Conservation (phyloP, 805 yeast genomes). For the Tetrapisispora fleetii region DNA sequence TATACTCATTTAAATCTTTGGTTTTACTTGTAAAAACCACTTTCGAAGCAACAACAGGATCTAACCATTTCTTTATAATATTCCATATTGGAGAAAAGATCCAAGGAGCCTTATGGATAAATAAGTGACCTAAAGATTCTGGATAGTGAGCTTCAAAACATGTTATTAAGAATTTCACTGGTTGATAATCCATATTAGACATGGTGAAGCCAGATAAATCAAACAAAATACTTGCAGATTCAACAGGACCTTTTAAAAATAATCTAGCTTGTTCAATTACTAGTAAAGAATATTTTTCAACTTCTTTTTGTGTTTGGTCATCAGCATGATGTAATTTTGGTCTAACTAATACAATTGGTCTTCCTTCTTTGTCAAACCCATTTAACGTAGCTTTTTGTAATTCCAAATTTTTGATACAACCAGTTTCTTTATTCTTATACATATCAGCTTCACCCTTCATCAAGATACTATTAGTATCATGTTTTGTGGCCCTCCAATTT, state of each 20-base stretch:
- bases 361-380: constrained; percentile 61
- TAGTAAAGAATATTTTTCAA: constrained; percentile 64
- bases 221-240: constrained; percentile 73
- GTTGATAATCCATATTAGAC: constrained; percentile 86
- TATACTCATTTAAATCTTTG: constrained; percentile 56
- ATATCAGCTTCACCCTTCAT: constrained; percentile 62
- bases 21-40: constrained; percentile 68
- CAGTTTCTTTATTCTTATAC: constrained; percentile 35
- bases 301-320: constrained; percentile 59
- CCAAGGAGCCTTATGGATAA: constrained; percentile 96
- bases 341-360: constrained; percentile 76
- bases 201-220: constrained; percentile 80
- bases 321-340: constrained; percentile 65
- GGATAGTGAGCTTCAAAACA: constrained; percentile 96
- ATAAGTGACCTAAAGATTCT: constrained; percentile 74
- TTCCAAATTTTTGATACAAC: constrained; percentile 36
- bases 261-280: constrained; percentile 78
- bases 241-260: constrained; percentile 57
- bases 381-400: constrained; percentile 61
- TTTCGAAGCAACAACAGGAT: constrained; percentile 91
- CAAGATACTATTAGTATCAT: constrained; percentile 52
- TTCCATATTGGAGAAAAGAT: constrained; percentile 92
- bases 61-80: constrained; percentile 85
- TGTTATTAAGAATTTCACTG: constrained; percentile 80
- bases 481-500: constrained; percentile 62